Conservation (phyloP, 768 basidiomycete species). For the Podaxis carcinomalis region DNA sequence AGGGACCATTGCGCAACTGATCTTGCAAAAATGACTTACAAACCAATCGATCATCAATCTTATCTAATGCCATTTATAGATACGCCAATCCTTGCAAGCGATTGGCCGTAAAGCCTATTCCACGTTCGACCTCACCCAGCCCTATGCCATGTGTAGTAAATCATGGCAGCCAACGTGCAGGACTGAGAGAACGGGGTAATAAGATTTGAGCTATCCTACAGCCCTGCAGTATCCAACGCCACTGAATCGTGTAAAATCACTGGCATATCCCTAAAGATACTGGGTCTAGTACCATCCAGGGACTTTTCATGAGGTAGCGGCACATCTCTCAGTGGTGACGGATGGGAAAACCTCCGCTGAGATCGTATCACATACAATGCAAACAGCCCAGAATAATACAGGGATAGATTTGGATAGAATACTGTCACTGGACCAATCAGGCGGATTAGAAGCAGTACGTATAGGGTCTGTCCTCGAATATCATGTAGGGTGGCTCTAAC, state of each 20-base stretch:
- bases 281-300: neutral
- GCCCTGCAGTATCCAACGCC: neutral
- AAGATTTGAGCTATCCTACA: neutral
- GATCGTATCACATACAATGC: neutral
- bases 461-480: neutral
- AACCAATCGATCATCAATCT: constrained; percentile 9
- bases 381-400: neutral
- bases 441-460: neutral
- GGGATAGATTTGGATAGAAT: neutral
- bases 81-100: neutral
- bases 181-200: neutral
- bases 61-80: neutral
- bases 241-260: neutral
- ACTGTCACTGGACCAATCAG: neutral
- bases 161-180: neutral
- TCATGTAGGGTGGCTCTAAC: neutral
- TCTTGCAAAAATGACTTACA: neutral
- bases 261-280: neutral
- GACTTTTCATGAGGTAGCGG: neutral
- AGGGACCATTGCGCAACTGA: neutral
- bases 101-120: neutral
- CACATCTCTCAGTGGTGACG: neutral
- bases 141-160: neutral
- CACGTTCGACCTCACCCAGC: neutral
- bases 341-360: neutral